A percentile compares a stretch with the other conserved stretches of the same genome.
Conservation (phyloP, 208 protist species). For the Leishmania braziliensis region DNA sequence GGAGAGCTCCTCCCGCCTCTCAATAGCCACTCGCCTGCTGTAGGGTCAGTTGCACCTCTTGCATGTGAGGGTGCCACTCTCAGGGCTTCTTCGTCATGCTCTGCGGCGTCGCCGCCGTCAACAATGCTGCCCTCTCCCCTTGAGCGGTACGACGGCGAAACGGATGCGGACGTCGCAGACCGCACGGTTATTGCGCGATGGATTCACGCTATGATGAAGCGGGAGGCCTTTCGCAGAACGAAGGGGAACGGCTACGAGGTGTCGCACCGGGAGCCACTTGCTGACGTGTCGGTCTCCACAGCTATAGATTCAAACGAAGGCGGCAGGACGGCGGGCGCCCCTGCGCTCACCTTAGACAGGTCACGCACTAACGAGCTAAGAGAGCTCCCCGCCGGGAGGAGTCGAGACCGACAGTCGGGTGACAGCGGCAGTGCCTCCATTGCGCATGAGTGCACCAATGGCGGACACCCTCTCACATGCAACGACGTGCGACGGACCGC, state of each 20-base stretch:
- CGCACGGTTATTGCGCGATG: constrained; percentile 18
- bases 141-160: constrained; percentile 14
- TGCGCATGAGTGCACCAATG: neutral
- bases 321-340: neutral
- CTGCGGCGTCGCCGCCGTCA: neutral
- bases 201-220: constrained; percentile 7
- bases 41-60: neutral
- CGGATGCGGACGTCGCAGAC: constrained; percentile 20
- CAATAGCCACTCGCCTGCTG: neutral
- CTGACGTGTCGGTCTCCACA: neutral
- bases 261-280: too few relatives aligned
- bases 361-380: neutral
- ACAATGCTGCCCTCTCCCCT: constrained; percentile 1
- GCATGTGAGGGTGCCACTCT: neutral
- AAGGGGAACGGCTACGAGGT: neutral
- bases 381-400: neutral
- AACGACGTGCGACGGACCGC: neutral
- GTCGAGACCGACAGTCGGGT: neutral
- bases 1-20: neutral
- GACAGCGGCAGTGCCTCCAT: constrained; percentile 11
- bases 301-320: neutral
- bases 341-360: neutral
- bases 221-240: neutral
- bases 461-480: neutral
- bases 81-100: neutral